A percentile compares a stretch with the other conserved stretches of the same genome.
These are phyloP conservation scores for Acanthamoeba sp. DNA, from an alignment of 208 protist species.

Conservation along the genomic window DNA sequence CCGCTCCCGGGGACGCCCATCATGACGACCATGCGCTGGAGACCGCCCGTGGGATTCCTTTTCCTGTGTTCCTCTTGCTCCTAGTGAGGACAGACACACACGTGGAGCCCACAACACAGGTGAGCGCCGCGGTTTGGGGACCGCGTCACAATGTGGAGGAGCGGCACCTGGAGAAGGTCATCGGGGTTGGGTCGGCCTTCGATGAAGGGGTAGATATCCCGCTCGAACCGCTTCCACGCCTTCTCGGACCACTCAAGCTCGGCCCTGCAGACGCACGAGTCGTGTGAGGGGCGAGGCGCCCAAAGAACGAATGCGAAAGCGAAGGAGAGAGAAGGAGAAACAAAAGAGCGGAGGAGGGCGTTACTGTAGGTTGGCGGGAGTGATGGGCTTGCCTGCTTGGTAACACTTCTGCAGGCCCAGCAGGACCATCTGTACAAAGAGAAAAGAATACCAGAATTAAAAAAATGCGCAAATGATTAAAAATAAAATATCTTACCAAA, in stretches of 20 bases:
- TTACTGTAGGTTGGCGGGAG: neutral
- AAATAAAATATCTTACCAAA: too few relatives aligned
- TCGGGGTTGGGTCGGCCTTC: slow-evolving; percentile 11
- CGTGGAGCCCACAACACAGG: too few relatives aligned
- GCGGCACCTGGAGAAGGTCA: neutral
- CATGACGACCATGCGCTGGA: neutral
- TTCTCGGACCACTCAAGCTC: neutral
- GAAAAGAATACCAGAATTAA: neutral
- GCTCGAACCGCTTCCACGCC: slow-evolving; percentile 14
- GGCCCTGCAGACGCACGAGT: neutral
- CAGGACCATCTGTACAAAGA: neutral
- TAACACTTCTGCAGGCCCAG: neutral
- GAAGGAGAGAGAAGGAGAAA: neutral
- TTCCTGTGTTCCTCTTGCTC: neutral
- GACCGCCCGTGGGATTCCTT: neutral
- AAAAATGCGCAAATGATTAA: neutral
- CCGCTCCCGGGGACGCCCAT: slow-evolving; percentile 38
- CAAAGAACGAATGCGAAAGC: neutral
- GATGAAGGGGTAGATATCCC: neutral
- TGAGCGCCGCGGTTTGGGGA: too few relatives aligned
- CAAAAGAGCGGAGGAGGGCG: neutral
- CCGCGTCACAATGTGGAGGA: too few relatives aligned
- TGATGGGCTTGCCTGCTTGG: neutral
- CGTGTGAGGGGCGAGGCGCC: neutral
- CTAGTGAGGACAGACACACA: neutral